A percentile compares a stretch with the other conserved stretches of the same genome.
These are phyloP conservation scores for Fragaria nilgerrensis DNA, from an alignment of 306 rosid species.

Conservation along the genomic window DNA sequence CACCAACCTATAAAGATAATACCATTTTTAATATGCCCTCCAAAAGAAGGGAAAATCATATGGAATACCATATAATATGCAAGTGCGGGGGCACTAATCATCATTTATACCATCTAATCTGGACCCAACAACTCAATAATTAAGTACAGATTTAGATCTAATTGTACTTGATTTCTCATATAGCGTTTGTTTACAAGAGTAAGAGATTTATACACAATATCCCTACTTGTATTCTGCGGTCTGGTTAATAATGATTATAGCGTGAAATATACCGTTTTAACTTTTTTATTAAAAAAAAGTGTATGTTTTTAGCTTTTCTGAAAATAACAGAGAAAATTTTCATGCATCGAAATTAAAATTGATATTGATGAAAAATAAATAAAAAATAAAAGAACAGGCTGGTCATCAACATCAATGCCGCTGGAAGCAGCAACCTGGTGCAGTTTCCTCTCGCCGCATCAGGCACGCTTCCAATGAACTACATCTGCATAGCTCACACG, in stretches of 20 bases:
- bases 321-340: not conserved
- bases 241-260: too few relatives aligned
- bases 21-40: not conserved
- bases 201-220: too few relatives aligned
- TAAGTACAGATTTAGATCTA: not conserved
- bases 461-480: not conserved
- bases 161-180: not conserved
- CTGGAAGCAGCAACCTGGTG: conserved; percentile 8
- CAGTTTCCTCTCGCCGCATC: conserved; percentile 55
- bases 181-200: too few relatives aligned
- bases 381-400: not conserved
- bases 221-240: accelerated
- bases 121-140: conserved; percentile 4
- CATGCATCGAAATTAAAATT: not conserved
- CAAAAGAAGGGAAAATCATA: not conserved
- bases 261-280: too few relatives aligned
- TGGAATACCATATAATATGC: not conserved
- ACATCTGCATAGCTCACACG: not conserved
- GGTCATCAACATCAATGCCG: not conserved
- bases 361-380: not conserved
- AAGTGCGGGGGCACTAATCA: not conserved
- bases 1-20: not conserved
- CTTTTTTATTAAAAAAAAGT: too few relatives aligned
- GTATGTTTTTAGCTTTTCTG: not conserved
- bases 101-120: not conserved